These are phyloP conservation scores for Lotus japonicus DNA, from an alignment of 306 rosid species.

Conservation along the genomic window DNA sequence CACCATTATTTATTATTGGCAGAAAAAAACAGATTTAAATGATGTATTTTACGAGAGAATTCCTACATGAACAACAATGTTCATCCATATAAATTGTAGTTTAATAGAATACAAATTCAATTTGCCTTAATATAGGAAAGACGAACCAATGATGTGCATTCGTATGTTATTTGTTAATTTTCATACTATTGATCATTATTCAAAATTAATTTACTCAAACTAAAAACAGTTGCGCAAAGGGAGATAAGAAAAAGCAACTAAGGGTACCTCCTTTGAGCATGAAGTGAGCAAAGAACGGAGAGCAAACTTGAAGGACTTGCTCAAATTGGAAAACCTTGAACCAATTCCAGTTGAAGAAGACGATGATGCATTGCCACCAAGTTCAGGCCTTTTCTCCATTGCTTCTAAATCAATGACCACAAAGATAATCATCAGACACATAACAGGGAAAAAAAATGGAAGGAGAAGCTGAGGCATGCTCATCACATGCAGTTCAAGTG, in stretches of 20 bases:
- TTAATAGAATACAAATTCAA: too few species aligned
- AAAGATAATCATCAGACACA: background rate
- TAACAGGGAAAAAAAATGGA: background rate
- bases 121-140: too few species aligned
- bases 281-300: slow-evolving; percentile 50
- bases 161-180: too few species aligned
- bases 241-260: background rate
- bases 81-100: too few species aligned
- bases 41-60: too few species aligned
- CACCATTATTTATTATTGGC: background rate
- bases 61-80: too few species aligned
- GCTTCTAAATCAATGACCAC: background rate
- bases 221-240: background rate
- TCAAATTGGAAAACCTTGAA: slow-evolving; percentile 42
- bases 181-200: too few species aligned
- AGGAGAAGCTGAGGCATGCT: background rate
- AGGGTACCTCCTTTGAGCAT: slow-evolving; percentile 49
- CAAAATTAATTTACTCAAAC: background rate
- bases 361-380: background rate
- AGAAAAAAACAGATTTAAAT: background rate
- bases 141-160: too few species aligned
- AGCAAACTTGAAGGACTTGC: slow-evolving; percentile 52
- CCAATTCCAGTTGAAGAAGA: slow-evolving; percentile 31
- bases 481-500: too few species aligned
- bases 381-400: slow-evolving; percentile 31